These are phyloP conservation scores for Tolypocladium album DNA, from an alignment of 2,329 filamentous ascomycete genomes.

Conservation along the genomic window DNA sequence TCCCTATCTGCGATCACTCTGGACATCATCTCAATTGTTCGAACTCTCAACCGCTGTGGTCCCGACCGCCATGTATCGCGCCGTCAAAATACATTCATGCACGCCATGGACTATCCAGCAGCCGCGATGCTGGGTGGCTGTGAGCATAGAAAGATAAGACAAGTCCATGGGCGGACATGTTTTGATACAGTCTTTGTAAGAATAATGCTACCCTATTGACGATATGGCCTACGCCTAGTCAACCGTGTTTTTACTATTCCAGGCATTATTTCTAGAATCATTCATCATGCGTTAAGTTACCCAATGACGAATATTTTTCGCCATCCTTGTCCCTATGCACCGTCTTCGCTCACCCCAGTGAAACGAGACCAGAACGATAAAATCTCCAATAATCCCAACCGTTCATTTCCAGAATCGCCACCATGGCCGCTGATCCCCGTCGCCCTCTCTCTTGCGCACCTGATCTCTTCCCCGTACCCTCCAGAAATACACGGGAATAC, in stretches of 20 bases:
- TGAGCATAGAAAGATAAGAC: background rate
- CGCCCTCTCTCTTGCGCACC: constrained; percentile 30
- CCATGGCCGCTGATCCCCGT: constrained; percentile 25
- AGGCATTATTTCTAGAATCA: background rate
- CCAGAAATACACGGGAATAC: constrained; percentile 84
- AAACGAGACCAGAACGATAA: too few species aligned
- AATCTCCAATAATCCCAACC: background rate
- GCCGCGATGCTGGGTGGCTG: too few species aligned
- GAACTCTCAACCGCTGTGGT: too few species aligned
- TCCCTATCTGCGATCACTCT: too few species aligned
- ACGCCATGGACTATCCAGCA: too few species aligned
- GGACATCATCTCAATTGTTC: too few species aligned
- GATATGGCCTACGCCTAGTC: background rate
- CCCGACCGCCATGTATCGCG: too few species aligned
- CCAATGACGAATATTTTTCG: background rate
- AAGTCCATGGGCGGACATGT: background rate
- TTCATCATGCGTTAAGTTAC: background rate
- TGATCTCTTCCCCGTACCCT: constrained; percentile 58
- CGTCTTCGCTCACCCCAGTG: background rate
- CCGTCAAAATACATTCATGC: too few species aligned
- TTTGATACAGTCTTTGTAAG: background rate
- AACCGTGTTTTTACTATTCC: background rate
- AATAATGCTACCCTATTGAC: background rate
- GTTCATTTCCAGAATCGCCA: constrained; percentile 51
- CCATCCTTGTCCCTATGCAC: background rate